phyloP scores from a whole-genome alignment of 108 stramenopile genomes.

The Parietichytrium sp. region DNA sequence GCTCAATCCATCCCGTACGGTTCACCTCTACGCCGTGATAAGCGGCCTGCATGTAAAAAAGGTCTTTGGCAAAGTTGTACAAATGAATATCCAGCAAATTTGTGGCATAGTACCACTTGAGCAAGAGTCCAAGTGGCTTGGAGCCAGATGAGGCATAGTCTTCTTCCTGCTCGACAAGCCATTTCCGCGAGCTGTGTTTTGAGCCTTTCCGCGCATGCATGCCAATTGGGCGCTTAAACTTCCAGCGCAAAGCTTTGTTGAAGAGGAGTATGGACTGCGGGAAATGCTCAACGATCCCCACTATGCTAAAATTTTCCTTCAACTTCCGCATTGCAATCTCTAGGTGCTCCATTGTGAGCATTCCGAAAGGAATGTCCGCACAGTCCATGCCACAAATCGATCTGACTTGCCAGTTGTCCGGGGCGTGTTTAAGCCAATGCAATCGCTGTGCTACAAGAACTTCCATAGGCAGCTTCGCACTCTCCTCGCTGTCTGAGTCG shows the following conservation, averaged over 20 bases:
- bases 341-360: background rate
- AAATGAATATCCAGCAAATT: background rate
- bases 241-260: background rate
- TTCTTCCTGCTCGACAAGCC: too few species aligned
- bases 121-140: too few species aligned
- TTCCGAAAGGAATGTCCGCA: background rate
- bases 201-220: too few species aligned
- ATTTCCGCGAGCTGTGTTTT: too few species aligned
- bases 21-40: background rate
- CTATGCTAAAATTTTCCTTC: background rate
- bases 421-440: background rate
- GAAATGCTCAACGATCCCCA: slow-evolving; percentile 33
- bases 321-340: background rate
- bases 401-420: slow-evolving; percentile 12
- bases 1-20: background rate
- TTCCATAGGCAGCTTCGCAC: background rate
- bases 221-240: too few species aligned
- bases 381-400: background rate
- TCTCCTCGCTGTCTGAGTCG: too few species aligned
- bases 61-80: background rate
- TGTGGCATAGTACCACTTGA: background rate
- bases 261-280: background rate
- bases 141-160: too few species aligned
- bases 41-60: background rate
- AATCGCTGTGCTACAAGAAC: background rate